phyloP scores from a whole-genome alignment of 768 basidiomycete species.

The Hysterangium stoloniferum region DNA sequence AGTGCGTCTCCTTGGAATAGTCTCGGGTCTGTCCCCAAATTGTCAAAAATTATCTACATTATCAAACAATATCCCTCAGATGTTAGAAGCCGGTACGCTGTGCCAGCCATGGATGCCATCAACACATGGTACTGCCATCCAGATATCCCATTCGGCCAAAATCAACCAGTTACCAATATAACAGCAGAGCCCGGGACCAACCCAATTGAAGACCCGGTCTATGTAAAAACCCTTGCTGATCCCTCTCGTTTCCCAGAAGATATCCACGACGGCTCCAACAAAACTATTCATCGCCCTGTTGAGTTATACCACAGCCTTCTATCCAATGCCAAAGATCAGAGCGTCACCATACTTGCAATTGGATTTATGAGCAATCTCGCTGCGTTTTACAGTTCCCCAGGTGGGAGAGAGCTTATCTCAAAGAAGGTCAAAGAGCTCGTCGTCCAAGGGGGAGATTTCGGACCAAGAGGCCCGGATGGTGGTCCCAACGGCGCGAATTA shows the following conservation, averaged over 20 bases:
- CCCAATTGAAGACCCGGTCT: neutral
- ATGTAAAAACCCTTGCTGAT: neutral
- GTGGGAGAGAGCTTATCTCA: neutral
- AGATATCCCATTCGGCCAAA: conserved; percentile 1
- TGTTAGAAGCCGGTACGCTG: neutral
- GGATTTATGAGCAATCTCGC: neutral
- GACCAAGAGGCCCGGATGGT: neutral
- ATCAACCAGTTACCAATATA: neutral
- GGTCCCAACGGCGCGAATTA: neutral
- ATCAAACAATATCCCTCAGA: neutral
- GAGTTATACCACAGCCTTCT: neutral
- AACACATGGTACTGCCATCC: conserved; percentile 3
- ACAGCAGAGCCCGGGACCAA: neutral
- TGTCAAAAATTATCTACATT: neutral
- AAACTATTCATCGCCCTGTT: neutral
- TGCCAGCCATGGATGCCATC: conserved; percentile 2
- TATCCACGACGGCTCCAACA: neutral
- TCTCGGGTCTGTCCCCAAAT: neutral
- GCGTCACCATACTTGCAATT: neutral
- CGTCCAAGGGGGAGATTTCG: neutral
- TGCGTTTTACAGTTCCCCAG: neutral
- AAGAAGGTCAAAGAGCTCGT: neutral
- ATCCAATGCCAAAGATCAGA: neutral
- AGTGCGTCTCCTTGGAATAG: neutral
- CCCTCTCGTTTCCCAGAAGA: neutral